Evolutionary conservation across 176 grass and related monocot species (phyloP).

Genomic region (Paspalum vaginatum): DNA sequence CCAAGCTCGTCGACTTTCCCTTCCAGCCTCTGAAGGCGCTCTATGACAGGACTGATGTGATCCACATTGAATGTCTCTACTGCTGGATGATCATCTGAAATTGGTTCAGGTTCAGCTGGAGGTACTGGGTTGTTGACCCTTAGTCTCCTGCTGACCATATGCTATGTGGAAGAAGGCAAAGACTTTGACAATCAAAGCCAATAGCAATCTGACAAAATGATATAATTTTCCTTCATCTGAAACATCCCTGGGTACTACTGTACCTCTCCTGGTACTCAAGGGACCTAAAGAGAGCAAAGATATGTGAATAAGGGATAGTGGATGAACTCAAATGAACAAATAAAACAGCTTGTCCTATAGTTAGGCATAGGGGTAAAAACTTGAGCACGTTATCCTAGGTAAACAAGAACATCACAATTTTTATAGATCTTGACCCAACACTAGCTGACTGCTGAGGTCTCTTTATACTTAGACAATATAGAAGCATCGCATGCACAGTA

Average conservation of each 20-base stretch:
- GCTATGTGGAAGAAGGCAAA: slow-evolving; percentile 57
- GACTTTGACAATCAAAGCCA: slow-evolving; percentile 50
- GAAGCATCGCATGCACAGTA: not conserved
- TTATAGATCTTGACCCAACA: not conserved
- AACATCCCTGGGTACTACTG: slow-evolving; percentile 33
- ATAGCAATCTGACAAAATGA: slow-evolving; percentile 49
- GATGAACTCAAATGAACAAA: slow-evolving; percentile 1
- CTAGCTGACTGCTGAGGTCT: not conserved
- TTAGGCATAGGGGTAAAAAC: no score
- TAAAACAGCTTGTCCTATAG: not conserved
- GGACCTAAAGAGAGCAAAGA: slow-evolving; percentile 30
- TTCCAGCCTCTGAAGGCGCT: slow-evolving; percentile 79
- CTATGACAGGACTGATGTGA: slow-evolving; percentile 55
- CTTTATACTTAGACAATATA: not conserved
- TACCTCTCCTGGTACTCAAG: slow-evolving; percentile 33
- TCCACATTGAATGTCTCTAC: slow-evolving; percentile 52
- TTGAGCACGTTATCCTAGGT: not conserved
- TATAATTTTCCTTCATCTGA: slow-evolving; percentile 46
- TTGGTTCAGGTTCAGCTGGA: slow-evolving; percentile 40
- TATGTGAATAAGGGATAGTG: slow-evolving; percentile 5
- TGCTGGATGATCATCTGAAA: slow-evolving; percentile 47
- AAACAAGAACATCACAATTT: not conserved
- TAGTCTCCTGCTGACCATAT: slow-evolving; percentile 34
- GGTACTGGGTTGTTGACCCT: slow-evolving; percentile 24
- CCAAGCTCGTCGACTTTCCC: slow-evolving; percentile 64